phyloP scores from a whole-genome alignment of 1,284 basidiomycete species.

The Trametes sp. region DNA sequence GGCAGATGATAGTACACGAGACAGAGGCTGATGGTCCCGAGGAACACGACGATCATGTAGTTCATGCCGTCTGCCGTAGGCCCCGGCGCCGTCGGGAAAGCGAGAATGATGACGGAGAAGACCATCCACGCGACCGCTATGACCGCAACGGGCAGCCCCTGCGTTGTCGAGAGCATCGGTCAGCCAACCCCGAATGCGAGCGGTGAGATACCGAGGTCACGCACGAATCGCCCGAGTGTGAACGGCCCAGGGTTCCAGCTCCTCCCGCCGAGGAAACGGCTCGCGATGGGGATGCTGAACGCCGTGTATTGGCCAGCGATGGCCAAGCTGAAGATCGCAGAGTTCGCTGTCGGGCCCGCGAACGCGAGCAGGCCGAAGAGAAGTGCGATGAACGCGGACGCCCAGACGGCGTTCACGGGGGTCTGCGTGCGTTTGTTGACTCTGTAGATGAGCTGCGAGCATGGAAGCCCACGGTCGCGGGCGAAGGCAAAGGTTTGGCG shows the following conservation, averaged over 20 bases:
- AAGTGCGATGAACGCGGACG: conserved; percentile 53
- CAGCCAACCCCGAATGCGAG: background rate
- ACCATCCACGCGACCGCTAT: conserved; percentile 65
- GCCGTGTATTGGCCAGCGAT: conserved; percentile 65
- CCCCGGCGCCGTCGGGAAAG: conserved; percentile 64
- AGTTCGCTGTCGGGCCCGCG: conserved; percentile 67
- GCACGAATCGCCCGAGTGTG: conserved; percentile 52
- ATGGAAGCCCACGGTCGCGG: conserved; percentile 73
- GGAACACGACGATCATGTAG: conserved; percentile 68
- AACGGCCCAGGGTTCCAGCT: conserved; percentile 73
- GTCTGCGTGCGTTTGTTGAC: conserved; percentile 70
- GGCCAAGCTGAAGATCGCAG: conserved; percentile 70
- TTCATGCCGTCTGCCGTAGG: conserved; percentile 65
- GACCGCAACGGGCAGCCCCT: conserved; percentile 56
- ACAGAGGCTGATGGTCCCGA: conserved; percentile 62
- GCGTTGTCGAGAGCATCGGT: background rate
- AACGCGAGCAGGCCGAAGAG: conserved; percentile 67
- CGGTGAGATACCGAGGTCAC: conserved; percentile 3
- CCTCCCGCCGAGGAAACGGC: conserved; percentile 49
- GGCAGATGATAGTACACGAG: conserved; percentile 72
- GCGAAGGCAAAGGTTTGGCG: conserved; percentile 73
- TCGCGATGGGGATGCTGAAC: conserved; percentile 56
- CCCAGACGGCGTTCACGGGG: conserved; percentile 71
- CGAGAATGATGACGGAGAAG: conserved; percentile 65
- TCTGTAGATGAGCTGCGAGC: conserved; percentile 70